Conservation (phyloP, 2,329 filamentous ascomycete genomes). For the Fusarium cicatricum region DNA sequence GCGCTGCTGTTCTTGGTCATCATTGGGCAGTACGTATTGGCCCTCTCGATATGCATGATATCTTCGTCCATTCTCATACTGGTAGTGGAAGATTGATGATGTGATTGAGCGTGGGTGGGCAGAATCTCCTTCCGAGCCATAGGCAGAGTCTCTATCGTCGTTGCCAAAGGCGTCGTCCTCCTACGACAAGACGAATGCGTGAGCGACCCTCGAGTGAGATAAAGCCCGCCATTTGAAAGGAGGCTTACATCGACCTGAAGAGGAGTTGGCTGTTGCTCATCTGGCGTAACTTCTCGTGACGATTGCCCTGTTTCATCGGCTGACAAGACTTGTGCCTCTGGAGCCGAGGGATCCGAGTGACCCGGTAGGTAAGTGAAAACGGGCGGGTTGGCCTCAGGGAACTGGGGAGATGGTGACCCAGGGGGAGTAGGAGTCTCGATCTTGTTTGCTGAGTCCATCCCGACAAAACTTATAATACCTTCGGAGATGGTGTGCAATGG, state of each 20-base stretch:
- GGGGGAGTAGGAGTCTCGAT: not conserved
- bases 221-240: not conserved
- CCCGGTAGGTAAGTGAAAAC: not conserved
- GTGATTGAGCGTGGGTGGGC: slow-evolving; percentile 48
- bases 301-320: not conserved
- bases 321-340: not conserved
- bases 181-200: not conserved
- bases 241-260: slow-evolving; percentile 29
- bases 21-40: slow-evolving; percentile 42
- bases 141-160: slow-evolving; percentile 45
- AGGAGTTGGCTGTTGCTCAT: slow-evolving; percentile 10
- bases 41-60: slow-evolving; percentile 48
- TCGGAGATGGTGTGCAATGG: too few relatives aligned
- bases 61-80: slow-evolving; percentile 44
- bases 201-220: too few relatives aligned
- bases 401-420: slow-evolving; percentile 3
- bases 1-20: slow-evolving; percentile 48
- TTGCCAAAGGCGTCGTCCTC: slow-evolving; percentile 34
- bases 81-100: slow-evolving; percentile 55
- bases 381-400: not conserved
- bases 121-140: slow-evolving; percentile 45
- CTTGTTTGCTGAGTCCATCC: too few relatives aligned
- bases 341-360: slow-evolving; percentile 10
- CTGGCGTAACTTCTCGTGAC: not conserved
- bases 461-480: too few relatives aligned